These are phyloP conservation scores for Aechmea fasciata DNA, from an alignment of 176 grass and related monocot genomes.

Conservation along the genomic window DNA sequence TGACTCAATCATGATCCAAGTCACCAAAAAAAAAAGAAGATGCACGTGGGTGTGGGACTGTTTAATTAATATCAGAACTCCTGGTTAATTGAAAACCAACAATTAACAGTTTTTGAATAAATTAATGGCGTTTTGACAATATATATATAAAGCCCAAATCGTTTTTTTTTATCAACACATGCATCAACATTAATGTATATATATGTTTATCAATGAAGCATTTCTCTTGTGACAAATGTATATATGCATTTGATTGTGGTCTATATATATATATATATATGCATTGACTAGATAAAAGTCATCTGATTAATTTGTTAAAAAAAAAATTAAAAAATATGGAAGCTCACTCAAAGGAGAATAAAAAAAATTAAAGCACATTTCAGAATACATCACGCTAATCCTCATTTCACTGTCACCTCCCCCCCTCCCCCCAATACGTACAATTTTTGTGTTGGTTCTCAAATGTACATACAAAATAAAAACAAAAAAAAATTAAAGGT, in stretches of 20 bases:
- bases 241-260: neutral
- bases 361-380: neutral
- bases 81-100: too few relatives aligned
- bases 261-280: too few relatives aligned
- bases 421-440: conserved; percentile 17
- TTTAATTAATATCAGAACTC: neutral
- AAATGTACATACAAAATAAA: conserved; percentile 16
- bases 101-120: too few relatives aligned
- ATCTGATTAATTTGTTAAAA: too few relatives aligned
- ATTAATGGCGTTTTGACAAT: too few relatives aligned
- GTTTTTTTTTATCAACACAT: too few relatives aligned
- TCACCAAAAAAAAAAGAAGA: conserved; percentile 11
- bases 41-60: neutral
- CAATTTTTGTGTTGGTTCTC: neutral
- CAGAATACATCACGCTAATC: neutral
- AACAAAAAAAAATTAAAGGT: conserved; percentile 4
- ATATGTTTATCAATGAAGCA: too few relatives aligned
- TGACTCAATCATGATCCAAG: conserved; percentile 30
- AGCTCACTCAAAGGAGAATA: neutral
- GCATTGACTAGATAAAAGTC: neutral
- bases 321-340: conserved; percentile 13
- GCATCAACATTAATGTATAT: too few relatives aligned
- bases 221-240: neutral
- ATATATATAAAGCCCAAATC: too few relatives aligned
- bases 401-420: conserved; percentile 13